These are phyloP conservation scores for Ochromonadaceae sp. DNA, from an alignment of 352 stramenopile genomes.

Conservation along the genomic window DNA sequence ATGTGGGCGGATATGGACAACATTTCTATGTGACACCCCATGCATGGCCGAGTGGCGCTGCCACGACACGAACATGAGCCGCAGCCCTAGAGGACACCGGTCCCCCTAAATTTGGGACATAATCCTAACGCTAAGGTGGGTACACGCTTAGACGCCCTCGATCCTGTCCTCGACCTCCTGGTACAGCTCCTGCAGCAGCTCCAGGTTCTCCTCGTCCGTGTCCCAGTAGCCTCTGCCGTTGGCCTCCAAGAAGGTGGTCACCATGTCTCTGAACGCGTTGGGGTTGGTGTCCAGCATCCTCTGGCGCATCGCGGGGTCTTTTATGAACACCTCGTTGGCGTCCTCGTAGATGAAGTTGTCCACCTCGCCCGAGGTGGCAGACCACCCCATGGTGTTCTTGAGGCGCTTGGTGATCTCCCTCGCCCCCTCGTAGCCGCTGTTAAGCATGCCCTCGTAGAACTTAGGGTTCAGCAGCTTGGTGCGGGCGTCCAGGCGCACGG, in stretches of 20 bases:
- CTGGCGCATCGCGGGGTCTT: constrained; percentile 59
- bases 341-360: constrained; percentile 76
- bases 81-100: no score
- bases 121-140: no score
- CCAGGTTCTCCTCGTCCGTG: constrained; percentile 60
- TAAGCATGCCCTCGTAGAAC: constrained; percentile 70
- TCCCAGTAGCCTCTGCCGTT: constrained; percentile 69
- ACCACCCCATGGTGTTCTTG: constrained; percentile 67
- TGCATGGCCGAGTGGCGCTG: no score
- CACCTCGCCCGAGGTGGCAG: constrained; percentile 57
- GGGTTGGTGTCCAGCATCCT: constrained; percentile 58
- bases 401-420: constrained; percentile 67
- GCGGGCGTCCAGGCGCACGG: constrained; percentile 57
- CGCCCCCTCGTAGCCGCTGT: constrained; percentile 58
- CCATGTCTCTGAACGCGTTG: constrained; percentile 64
- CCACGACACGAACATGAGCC: no score
- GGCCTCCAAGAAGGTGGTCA: constrained; percentile 64
- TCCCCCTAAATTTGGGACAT: no score
- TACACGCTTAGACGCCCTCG: constrained; percentile 65
- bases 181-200: constrained; percentile 59
- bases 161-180: constrained; percentile 63
- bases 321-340: constrained; percentile 62
- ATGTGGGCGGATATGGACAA: no score
- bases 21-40: no score
- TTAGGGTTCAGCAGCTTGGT: constrained; percentile 71